Evolutionary conservation across 1,139 yeast genomes (phyloP).

Genomic region (Scheffersomyces stambukii): DNA sequence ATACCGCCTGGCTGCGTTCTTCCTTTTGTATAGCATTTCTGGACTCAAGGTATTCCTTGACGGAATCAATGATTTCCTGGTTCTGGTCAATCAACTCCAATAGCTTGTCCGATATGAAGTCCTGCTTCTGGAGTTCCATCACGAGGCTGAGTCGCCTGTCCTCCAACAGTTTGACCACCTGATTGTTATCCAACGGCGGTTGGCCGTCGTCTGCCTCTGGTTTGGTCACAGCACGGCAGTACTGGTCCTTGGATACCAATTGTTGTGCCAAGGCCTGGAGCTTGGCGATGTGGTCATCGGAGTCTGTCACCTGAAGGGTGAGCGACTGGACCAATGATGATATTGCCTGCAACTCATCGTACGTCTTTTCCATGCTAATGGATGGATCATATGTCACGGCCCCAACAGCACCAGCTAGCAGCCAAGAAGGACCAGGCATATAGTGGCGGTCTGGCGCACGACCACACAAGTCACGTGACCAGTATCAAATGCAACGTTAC

Average conservation of each 20-base stretch:
- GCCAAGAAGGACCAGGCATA: too few relatives aligned
- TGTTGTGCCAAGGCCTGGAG: constrained; percentile 19
- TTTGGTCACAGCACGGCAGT: constrained; percentile 7
- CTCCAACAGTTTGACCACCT: constrained; percentile 20
- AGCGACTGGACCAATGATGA: constrained; percentile 18
- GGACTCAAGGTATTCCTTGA: constrained; percentile 33
- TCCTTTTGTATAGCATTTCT: constrained; percentile 15
- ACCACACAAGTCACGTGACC: too few relatives aligned
- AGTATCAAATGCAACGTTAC: too few relatives aligned
- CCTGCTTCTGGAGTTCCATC: constrained; percentile 44
- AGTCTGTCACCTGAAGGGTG: constrained; percentile 17
- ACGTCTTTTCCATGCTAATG: constrained; percentile 18
- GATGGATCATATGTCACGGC: too few relatives aligned
- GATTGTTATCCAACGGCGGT: constrained; percentile 2
- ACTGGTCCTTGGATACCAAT: constrained; percentile 19
- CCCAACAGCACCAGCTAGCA: too few relatives aligned
- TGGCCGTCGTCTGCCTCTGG: constrained; percentile 1
- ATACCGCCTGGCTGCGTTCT: constrained; percentile 9
- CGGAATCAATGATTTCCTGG: constrained; percentile 34
- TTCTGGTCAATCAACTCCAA: constrained; percentile 35
- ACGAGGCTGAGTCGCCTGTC: constrained; percentile 31
- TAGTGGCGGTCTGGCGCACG: too few relatives aligned
- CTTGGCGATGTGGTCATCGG: constrained; percentile 16
- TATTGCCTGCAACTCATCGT: constrained; percentile 21
- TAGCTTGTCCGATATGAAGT: constrained; percentile 30